Evolutionary conservation across 169 alveolate species (phyloP).

Genomic region (Theileria orientalis): DNA sequence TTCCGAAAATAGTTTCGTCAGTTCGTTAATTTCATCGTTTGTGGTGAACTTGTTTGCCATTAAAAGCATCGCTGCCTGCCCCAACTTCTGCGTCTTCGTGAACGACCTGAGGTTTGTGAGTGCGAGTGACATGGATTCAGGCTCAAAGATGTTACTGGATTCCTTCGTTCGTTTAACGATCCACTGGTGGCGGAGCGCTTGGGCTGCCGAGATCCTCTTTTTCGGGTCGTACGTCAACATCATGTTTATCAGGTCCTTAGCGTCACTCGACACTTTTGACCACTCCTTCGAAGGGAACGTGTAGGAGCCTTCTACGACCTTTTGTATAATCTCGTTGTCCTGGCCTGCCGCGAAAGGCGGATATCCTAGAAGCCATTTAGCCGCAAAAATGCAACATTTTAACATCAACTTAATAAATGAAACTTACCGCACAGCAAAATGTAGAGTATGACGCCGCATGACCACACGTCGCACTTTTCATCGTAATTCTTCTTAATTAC

Average conservation of each 20-base stretch:
- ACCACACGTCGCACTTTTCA: slow-evolving; percentile 90
- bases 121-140: neutral
- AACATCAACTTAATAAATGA: neutral
- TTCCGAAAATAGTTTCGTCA: slow-evolving; percentile 81
- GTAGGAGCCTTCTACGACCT: slow-evolving; percentile 85
- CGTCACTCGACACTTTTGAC: slow-evolving; percentile 86
- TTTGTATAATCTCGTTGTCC: slow-evolving; percentile 85
- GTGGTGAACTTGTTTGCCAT: slow-evolving; percentile 85
- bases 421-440: slow-evolving; percentile 76
- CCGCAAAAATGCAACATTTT: neutral
- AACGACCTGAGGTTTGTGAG: slow-evolving; percentile 26
- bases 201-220: slow-evolving; percentile 86
- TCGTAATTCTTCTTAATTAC: slow-evolving; percentile 81
- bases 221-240: slow-evolving; percentile 85
- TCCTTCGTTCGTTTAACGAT: slow-evolving; percentile 69
- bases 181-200: slow-evolving; percentile 90
- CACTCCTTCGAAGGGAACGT: slow-evolving; percentile 74
- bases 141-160: neutral
- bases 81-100: slow-evolving; percentile 75
- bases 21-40: slow-evolving; percentile 83
- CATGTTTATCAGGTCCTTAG: slow-evolving; percentile 86
- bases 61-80: slow-evolving; percentile 84
- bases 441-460: slow-evolving; percentile 86
- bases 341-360: slow-evolving; percentile 91
- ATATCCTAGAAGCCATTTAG: slow-evolving; percentile 61